phyloP scores from a whole-genome alignment of 441 rosid species.

The Corymbia calophylla region DNA sequence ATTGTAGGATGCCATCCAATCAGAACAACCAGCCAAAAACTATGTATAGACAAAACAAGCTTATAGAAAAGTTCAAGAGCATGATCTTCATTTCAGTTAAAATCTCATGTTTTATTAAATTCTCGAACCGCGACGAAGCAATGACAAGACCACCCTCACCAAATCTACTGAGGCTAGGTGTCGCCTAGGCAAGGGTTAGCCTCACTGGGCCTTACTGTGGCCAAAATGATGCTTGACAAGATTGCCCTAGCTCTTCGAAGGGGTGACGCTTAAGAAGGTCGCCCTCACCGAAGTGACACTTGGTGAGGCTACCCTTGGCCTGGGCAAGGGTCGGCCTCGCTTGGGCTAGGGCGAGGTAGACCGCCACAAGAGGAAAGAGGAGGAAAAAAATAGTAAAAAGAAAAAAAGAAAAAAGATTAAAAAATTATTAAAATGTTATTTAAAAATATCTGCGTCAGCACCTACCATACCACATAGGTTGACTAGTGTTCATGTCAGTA shows the following conservation, averaged over 20 bases:
- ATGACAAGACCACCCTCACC: background rate
- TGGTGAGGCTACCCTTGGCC: background rate
- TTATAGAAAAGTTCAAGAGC: background rate
- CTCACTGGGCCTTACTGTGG: background rate
- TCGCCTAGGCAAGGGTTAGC: background rate
- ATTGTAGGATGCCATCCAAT: background rate
- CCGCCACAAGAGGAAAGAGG: background rate
- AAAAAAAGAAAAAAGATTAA: no score
- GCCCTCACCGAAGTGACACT: no score
- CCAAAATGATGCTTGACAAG: background rate
- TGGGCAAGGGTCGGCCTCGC: background rate
- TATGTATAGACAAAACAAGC: background rate
- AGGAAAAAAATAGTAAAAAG: background rate
- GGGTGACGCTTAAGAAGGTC: background rate
- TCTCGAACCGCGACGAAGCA: accelerated
- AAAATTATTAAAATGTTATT: no score
- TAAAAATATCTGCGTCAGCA: no score
- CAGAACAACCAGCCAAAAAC: background rate
- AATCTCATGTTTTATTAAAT: background rate
- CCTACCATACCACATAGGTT: accelerated
- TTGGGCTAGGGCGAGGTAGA: no score
- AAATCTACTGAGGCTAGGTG: background rate
- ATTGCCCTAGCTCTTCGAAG: background rate
- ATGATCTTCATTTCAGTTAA: background rate
- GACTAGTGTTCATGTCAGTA: accelerated